Evolutionary conservation across 1,139 yeast genomes (phyloP), one percentile per base, ranked within the genome.

Genomic region (Ogataea hybrid): DNA sequence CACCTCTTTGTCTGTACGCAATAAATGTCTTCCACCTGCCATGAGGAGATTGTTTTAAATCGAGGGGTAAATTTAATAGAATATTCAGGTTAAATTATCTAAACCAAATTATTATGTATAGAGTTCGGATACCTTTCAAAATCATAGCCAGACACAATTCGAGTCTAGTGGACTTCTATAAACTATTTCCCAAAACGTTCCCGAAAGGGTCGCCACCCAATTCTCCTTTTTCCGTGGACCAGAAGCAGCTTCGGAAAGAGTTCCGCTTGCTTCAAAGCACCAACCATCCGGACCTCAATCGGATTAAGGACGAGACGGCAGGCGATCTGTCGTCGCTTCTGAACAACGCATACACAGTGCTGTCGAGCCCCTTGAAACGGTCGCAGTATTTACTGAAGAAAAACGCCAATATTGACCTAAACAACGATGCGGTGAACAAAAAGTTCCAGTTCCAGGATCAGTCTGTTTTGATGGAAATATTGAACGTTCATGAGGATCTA

Each of bases 251-350:
- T 40, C 74, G 95, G 40, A 73, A 79, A 44, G 98, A 92, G 58
- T 90, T 81, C 59, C 69, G 95, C 36, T 56, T 59, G 8, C 67
- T 89, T 28, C 97, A 92, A 60, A 76, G 85, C 29, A 68, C 73
- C 47, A 73, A 77, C 39, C 98, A 90, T 58, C 98, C 98, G 0
- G 98, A 90, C 60, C 69, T 75, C 28, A 67, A 2, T 53, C 67
- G 17, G 48, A 57, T 25, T 49, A 49, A 39, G 4, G 49, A 43
- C 25, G 54, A 53, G 37, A 63, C 62, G 25, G 62, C 53, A 12
- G 62, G 57, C 36, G 52, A 62, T 49, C 63, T 59, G 21, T 77
- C 87, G 2, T 69, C 84, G 6, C 62, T 72, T 41, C 67, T 90
- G 33, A 89, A 90, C 58, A 76, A 73, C 38, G 97, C 96, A 0